Conservation (phyloP, 352 stramenopile species). For the Salisapilia sapeloensis region DNA sequence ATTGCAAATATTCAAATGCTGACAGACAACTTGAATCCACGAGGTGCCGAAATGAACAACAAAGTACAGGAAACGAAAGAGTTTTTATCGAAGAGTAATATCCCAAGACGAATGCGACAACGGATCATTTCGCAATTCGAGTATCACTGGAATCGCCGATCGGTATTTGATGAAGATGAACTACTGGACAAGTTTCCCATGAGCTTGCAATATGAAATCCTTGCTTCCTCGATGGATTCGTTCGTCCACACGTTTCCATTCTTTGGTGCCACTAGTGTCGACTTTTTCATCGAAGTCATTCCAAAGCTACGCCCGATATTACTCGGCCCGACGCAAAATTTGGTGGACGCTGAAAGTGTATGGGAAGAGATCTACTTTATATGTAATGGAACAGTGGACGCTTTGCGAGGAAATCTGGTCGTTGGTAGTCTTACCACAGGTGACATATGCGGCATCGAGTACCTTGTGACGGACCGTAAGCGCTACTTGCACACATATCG, state of each 20-base stretch:
- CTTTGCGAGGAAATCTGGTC: slow-evolving; percentile 33
- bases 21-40: slow-evolving; percentile 82
- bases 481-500: slow-evolving; percentile 54
- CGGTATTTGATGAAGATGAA: slow-evolving; percentile 54
- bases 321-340: slow-evolving; percentile 25
- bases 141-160: slow-evolving; percentile 57
- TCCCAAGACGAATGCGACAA: slow-evolving; percentile 41
- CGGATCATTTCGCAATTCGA: slow-evolving; percentile 67
- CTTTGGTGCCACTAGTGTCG: slow-evolving; percentile 50
- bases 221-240: slow-evolving; percentile 51
- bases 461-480: slow-evolving; percentile 26
- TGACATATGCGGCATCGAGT: slow-evolving; percentile 67
- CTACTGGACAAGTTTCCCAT: slow-evolving; percentile 46
- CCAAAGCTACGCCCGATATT: slow-evolving; percentile 44
- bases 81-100: slow-evolving; percentile 49
- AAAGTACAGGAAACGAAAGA: slow-evolving; percentile 70
- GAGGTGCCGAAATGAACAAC: slow-evolving; percentile 45
- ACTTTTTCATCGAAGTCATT: slow-evolving; percentile 59
- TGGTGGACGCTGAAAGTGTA: slow-evolving; percentile 62
- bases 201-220: slow-evolving; percentile 64
- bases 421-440: slow-evolving; percentile 33
- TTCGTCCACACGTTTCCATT: slow-evolving; percentile 68
- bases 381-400: slow-evolving; percentile 31
- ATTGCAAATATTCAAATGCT: slow-evolving; percentile 88
- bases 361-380: slow-evolving; percentile 75